Evolutionary conservation across 306 rosid species (phyloP).

Genomic region (Gynostemma pentaphyllum): DNA sequence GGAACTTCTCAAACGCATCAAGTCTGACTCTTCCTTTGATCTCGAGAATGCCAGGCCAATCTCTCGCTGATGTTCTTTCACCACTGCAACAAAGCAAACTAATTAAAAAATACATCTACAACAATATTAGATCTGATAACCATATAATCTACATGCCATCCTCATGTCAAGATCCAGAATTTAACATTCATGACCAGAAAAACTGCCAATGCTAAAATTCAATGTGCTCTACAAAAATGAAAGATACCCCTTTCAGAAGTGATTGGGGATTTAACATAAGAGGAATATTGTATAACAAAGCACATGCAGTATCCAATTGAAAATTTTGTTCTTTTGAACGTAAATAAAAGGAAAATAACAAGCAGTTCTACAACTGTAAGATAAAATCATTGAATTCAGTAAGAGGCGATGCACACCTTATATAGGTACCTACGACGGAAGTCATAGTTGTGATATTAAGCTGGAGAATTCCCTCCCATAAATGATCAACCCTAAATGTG

Average conservation of each 20-base stretch:
- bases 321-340: not conserved
- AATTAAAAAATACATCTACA: slow-evolving; percentile 9
- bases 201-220: not conserved
- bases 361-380: too few relatives aligned
- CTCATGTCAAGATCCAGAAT: not conserved
- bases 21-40: slow-evolving; percentile 95
- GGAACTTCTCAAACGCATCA: slow-evolving; percentile 84
- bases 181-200: not conserved
- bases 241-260: not conserved
- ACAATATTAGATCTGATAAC: not conserved
- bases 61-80: slow-evolving; percentile 58
- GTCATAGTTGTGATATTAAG: slow-evolving; percentile 43
- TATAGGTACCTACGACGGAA: slow-evolving; percentile 50
- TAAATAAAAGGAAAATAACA: not conserved
- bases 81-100: slow-evolving; percentile 47
- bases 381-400: not conserved
- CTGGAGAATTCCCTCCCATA: slow-evolving; percentile 86
- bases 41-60: slow-evolving; percentile 80
- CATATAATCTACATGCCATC: not conserved
- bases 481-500: slow-evolving; percentile 29
- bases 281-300: not conserved
- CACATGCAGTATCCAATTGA: not conserved
- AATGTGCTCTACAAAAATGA: not conserved
- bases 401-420: slow-evolving; percentile 41
- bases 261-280: too few relatives aligned